Conservation (phyloP, 306 rosid genomes). For the Senna tora region DNA sequence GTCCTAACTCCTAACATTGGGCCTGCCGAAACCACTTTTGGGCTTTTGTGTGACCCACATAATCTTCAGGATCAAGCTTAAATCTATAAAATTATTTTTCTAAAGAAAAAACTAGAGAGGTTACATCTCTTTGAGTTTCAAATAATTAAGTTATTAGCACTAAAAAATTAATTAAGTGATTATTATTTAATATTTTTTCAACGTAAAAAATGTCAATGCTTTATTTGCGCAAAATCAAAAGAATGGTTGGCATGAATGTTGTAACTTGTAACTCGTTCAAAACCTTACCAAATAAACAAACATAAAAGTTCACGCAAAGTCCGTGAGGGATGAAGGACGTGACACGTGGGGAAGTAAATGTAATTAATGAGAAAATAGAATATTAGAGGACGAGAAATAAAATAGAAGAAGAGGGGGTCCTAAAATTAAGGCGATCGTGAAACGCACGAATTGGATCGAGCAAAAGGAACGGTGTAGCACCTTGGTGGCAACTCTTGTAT, state of each 20-base stretch:
- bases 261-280: no score
- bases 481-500: neutral
- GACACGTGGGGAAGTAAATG: neutral
- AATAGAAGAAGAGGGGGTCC: constrained; percentile 21
- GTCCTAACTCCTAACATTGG: no score
- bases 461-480: constrained; percentile 37
- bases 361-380: neutral
- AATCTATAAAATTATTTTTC: no score
- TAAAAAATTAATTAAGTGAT: no score
- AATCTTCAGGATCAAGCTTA: no score
- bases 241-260: neutral
- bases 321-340: neutral
- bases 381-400: constrained; percentile 13
- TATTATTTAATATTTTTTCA: no score
- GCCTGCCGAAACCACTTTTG: neutral
- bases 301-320: neutral
- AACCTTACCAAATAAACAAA: neutral
- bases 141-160: no score
- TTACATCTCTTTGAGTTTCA: no score
- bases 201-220: neutral
- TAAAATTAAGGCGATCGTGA: constrained; percentile 49
- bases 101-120: no score
- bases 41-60: no score
- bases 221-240: neutral
- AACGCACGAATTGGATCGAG: constrained; percentile 42